A percentile compares a stretch with the other conserved stretches of the same genome.
phyloP scores from a whole-genome alignment of 1,284 basidiomycete genomes.

The Ustilago trichophora region DNA sequence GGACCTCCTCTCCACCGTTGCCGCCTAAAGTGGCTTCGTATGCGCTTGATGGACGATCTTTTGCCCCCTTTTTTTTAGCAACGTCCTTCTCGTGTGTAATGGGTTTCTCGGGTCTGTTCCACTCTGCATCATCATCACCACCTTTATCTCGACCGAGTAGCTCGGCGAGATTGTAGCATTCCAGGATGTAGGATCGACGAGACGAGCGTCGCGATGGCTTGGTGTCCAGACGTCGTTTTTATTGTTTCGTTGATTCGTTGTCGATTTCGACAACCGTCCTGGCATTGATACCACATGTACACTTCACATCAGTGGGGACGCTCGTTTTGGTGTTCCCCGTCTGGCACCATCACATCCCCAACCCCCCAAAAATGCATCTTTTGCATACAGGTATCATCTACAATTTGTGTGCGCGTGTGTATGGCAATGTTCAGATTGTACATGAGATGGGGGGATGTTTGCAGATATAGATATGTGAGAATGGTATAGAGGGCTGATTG shows the following conservation, averaged over 20 bases:
- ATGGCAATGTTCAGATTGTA: too few species aligned
- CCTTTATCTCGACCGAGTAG: slow-evolving; percentile 18
- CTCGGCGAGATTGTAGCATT: slow-evolving; percentile 13
- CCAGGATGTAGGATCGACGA: neutral
- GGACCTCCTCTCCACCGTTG: slow-evolving; percentile 74
- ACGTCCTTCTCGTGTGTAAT: slow-evolving; percentile 22
- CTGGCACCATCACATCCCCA: slow-evolving; percentile 4
- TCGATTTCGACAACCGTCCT: neutral
- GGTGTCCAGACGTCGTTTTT: slow-evolving; percentile 2
- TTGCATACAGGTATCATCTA: slow-evolving; percentile 31
- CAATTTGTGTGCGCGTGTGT: too few species aligned
- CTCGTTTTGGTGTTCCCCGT: neutral
- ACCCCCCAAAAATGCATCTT: slow-evolving; percentile 33
- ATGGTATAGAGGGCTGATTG: too few species aligned
- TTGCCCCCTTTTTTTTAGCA: slow-evolving; percentile 20
- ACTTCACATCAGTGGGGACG: slow-evolving; percentile 7
- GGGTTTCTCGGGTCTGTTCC: neutral
- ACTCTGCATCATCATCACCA: neutral
- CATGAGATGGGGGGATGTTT: too few species aligned
- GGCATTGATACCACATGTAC: slow-evolving; percentile 8
- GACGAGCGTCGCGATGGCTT: neutral
- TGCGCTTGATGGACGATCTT: slow-evolving; percentile 17
- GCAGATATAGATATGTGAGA: too few species aligned
- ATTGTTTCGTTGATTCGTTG: neutral
- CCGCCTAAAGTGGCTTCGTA: slow-evolving; percentile 49